Evolutionary conservation across 2,329 filamentous ascomycete species (phyloP).

Genomic region (Calonectria pseudoreteaudii): DNA sequence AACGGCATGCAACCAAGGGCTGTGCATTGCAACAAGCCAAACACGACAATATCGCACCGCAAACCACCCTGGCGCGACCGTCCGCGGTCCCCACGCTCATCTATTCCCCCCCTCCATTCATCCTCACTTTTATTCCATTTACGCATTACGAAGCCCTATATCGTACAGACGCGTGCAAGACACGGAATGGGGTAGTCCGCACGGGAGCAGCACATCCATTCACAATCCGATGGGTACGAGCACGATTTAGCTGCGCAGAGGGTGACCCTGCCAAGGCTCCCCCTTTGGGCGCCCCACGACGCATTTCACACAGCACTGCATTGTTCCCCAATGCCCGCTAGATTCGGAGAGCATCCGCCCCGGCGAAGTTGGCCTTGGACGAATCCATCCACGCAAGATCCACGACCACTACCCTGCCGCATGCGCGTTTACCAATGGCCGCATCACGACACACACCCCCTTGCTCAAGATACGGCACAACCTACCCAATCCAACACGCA

Average conservation of each 20-base stretch:
- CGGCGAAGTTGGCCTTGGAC: neutral
- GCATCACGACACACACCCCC: conserved; percentile 5
- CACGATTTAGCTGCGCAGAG: neutral
- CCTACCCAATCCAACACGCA: conserved; percentile 11
- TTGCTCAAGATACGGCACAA: neutral
- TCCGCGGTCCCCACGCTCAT: neutral
- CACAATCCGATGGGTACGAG: neutral
- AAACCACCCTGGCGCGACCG: neutral
- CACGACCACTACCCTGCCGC: conserved; percentile 11
- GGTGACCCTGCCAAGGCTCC: neutral
- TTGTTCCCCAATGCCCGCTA: conserved; percentile 1
- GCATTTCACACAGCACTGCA: neutral
- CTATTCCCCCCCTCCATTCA: neutral
- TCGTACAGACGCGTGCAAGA: neutral
- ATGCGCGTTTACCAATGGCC: neutral
- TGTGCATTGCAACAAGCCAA: neutral
- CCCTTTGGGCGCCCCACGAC: neutral
- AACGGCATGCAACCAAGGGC: conserved; percentile 7
- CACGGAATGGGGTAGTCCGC: neutral
- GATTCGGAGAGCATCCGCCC: conserved; percentile 5
- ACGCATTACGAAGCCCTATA: neutral
- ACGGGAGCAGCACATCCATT: neutral
- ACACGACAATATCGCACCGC: neutral
- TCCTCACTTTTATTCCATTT: neutral
- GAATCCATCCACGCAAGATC: conserved; percentile 10